Evolutionary conservation across 345 rosid species (phyloP).

Genomic region (Boechera stricta): DNA sequence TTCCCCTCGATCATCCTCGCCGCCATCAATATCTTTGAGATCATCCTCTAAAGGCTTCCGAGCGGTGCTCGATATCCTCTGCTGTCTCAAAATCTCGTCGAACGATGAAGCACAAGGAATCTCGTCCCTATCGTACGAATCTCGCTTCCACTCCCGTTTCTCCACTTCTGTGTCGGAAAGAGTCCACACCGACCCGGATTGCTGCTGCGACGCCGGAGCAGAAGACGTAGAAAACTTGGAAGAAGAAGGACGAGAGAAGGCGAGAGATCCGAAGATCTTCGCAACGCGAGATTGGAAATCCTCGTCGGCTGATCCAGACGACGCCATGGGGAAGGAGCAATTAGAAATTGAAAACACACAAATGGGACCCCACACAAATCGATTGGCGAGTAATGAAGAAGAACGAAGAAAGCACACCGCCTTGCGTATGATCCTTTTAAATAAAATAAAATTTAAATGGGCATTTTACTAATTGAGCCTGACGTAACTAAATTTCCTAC

Average conservation of each 20-base stretch:
- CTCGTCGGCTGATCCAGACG: conserved; percentile 54
- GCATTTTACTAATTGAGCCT: conserved; percentile 23
- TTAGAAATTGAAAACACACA: conserved; percentile 22
- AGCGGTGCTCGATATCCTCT: conserved; percentile 28
- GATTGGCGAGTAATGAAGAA: not conserved
- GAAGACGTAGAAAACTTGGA: conserved; percentile 33
- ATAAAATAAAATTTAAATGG: not conserved
- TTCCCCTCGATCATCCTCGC: conserved; percentile 46
- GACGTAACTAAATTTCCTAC: not conserved
- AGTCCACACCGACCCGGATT: conserved; percentile 52
- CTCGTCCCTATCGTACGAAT: conserved; percentile 53
- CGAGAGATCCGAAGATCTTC: conserved; percentile 65
- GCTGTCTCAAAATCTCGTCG: conserved; percentile 43
- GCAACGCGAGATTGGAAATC: conserved; percentile 61
- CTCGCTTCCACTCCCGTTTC: conserved; percentile 48
- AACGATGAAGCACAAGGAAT: conserved; percentile 61
- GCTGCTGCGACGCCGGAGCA: conserved; percentile 32
- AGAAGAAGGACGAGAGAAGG: conserved; percentile 48
- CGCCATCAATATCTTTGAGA: conserved; percentile 17
- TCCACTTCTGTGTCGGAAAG: conserved; percentile 45
- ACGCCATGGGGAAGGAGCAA: conserved; percentile 37
- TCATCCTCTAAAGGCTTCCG: conserved; percentile 48
- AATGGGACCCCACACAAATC: conserved; percentile 13
- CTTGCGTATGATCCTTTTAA: conserved; percentile 19
- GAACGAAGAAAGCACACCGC: conserved; percentile 9